Base-by-base conservation (phyloP, 441 rosid species). In the Raphanus hybrid region DNA sequence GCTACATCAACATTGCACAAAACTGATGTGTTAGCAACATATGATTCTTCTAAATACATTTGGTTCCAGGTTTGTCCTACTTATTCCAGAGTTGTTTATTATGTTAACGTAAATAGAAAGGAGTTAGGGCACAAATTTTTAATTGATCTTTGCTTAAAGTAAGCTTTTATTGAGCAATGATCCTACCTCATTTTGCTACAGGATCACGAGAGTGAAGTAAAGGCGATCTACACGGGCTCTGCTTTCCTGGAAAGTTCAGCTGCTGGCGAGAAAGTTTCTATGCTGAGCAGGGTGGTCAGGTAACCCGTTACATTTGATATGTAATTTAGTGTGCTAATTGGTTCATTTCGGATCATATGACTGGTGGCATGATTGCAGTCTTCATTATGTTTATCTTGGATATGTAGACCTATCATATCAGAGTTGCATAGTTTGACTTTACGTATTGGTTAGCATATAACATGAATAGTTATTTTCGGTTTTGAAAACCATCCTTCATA, bases 201-300 rank as follows among this genome's bases (percentile, higher is more conserved):
- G 97, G 93, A 86, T 37, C 96, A 93, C 75, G 78, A 87, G 77
- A 87, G 85, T 84, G 86, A 79, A 18, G 79, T 93, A 75, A 92
- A 86, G 70, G 99, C 96, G 67, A 93, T 96, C 68, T 93, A 93
- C 82, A 86, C 85, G 18, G 97, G 98, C 82, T 87, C 91, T 11
- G 90, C 84, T 79, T 93, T 92, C 82, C 74, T 88, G 76, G 87
- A 87, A 82, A 84, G 77, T 87, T 84, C 85, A 50, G 79, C 72
- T 66, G 57, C 69, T 78, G 87, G 84, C 5, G 60, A 72, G 75
- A 96, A 4, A 87, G 93, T 75, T 96, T 96, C 87, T 96, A 96
- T 80, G 97, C 99, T 29, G 99, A 96, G 86, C 98, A 93, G 89
- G 99, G 99, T 84, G 99, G 99, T 78, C 99, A 96, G 98, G 99